Conservation (phyloP, 208 protist genomes). For the Porcisia deanei region DNA sequence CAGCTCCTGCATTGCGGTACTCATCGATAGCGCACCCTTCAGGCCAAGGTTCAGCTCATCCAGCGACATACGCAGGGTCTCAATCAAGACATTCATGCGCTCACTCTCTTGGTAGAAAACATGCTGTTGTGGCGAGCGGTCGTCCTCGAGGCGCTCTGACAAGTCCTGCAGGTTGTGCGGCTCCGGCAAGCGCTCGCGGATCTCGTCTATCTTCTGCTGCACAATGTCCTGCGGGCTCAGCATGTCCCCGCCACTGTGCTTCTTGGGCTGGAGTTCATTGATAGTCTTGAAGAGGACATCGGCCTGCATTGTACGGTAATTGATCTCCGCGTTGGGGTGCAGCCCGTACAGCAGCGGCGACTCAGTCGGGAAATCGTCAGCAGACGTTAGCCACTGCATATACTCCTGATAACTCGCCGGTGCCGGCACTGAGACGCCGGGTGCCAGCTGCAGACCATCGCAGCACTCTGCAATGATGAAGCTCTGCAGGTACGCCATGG, state of each 20-base stretch:
- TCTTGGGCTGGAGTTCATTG: constrained; percentile 96
- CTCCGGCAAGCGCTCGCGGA: constrained; percentile 91
- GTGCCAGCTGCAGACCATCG: constrained; percentile 93
- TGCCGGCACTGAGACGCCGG: constrained; percentile 87
- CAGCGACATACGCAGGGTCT: constrained; percentile 92
- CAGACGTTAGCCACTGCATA: constrained; percentile 93
- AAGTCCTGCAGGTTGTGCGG: constrained; percentile 93
- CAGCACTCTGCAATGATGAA: constrained; percentile 91
- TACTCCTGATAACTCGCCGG: constrained; percentile 94
- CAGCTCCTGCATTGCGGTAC: constrained; percentile 90
- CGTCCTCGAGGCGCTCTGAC: constrained; percentile 93
- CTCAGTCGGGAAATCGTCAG: constrained; percentile 93
- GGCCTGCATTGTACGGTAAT: constrained; percentile 96
- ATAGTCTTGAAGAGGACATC: constrained; percentile 97
- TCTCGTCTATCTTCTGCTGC: constrained; percentile 92
- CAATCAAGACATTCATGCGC: constrained; percentile 97
- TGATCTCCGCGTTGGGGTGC: constrained; percentile 99
- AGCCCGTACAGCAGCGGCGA: constrained; percentile 97
- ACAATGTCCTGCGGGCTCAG: constrained; percentile 91
- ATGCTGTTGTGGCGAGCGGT: constrained; percentile 97
- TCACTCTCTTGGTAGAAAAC: constrained; percentile 98
- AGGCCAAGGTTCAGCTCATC: constrained; percentile 97
- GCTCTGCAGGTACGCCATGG: constrained; percentile 95
- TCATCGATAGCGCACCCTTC: constrained; percentile 95
- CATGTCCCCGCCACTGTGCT: constrained; percentile 85